Evolutionary conservation across 129 eudicot species (phyloP).

Genomic region (Erigeron canadensis): DNA sequence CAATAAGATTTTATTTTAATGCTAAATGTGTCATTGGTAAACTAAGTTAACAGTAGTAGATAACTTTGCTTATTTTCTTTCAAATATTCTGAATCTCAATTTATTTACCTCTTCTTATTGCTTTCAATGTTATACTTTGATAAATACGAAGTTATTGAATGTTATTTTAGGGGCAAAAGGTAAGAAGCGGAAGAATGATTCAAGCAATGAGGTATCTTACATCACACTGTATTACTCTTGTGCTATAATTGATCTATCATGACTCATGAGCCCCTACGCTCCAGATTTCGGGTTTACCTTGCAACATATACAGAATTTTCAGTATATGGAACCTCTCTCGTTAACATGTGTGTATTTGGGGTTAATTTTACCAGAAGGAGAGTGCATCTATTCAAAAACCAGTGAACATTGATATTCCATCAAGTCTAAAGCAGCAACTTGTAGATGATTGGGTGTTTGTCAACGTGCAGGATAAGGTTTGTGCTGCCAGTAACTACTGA

Average conservation of each 20-base stretch:
- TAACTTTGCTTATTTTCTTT: constrained; percentile 14
- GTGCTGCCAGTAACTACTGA: constrained; percentile 5
- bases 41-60: neutral
- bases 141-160: neutral
- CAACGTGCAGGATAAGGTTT: constrained; percentile 74
- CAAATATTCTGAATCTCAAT: constrained; percentile 5
- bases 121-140: constrained; percentile 10
- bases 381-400: constrained; percentile 48
- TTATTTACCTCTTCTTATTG: constrained; percentile 13
- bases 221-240: constrained; percentile 8
- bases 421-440: constrained; percentile 70
- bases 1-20: neutral
- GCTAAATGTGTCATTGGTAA: neutral
- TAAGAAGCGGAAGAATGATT: constrained; percentile 79
- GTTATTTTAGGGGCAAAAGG: constrained; percentile 62
- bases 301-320: constrained; percentile 3
- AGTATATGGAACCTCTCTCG: constrained; percentile 9
- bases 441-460: constrained; percentile 88
- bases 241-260: neutral
- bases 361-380: constrained; percentile 50
- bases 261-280: constrained; percentile 5
- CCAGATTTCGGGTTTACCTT: constrained; percentile 11
- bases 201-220: constrained; percentile 63
- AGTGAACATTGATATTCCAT: constrained; percentile 71
- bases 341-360: constrained; percentile 12